Base-by-base conservation (phyloP, 805 yeast genomes). In the Myxozyma vanderwaltii region DNA sequence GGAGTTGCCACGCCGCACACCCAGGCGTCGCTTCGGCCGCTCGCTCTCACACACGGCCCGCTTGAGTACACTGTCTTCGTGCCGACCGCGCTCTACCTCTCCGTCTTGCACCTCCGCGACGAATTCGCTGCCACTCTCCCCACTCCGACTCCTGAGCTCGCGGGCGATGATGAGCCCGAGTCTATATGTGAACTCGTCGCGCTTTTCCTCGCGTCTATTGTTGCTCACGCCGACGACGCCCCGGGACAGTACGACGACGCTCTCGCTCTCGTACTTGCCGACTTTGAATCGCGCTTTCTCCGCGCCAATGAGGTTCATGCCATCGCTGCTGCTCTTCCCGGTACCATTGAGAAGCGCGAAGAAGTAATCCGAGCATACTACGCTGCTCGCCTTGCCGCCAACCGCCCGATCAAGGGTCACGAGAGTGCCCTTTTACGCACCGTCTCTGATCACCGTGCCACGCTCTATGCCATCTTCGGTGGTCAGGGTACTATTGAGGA, bases 401-500 rank as follows among this genome's bases (percentile, higher is more conserved):
- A 78, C 63, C 73, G 79, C 55, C 81, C 85, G 39, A 77, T 81
- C 67, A 74, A 75, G 69, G 76, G 76, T 64, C 78, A 81, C 63
- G 80, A 76, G 52, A 78, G 85, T 24, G 85, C 87, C 52, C 79
- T 92, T 59, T 81, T 90, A 72, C 79, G 84, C 63, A 84, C 88
- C 52, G 82, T 82, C n/a, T 71, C 77, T 52, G 79, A 79, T 59
- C 76, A 79, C 43, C 51, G 58, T 4, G 89, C 91, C 46, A 78
- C 80, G 61, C 75, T 91, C 57, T 84, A 82, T 61, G 96, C 97
- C 64, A 85, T 94, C 67, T 94, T 92, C 70, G 99, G 99, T 73
- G 99, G 99, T 71, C 99, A 94, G 79, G 99, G 99, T 76, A 92
- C 90, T 79, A 86, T 96, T 54, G 98, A 94, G 72, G 97, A 94